Evolutionary conservation across 768 basidiomycete species (phyloP).

Genomic region (Imleria badia): DNA sequence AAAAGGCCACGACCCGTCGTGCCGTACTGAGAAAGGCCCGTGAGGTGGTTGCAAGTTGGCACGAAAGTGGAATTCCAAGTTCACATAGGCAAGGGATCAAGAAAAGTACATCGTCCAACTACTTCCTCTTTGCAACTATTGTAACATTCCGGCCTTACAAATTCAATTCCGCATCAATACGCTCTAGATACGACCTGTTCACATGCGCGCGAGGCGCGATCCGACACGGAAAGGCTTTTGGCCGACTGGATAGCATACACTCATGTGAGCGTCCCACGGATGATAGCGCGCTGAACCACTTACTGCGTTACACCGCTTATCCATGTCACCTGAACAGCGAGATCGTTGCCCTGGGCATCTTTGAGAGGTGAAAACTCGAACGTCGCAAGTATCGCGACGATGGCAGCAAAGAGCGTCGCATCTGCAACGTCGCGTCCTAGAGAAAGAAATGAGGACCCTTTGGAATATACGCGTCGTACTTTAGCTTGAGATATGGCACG

Average conservation of each 20-base stretch:
- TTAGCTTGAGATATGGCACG: too few relatives aligned
- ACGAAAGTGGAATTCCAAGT: too few relatives aligned
- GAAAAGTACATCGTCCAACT: too few relatives aligned
- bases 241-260: conserved; percentile 1
- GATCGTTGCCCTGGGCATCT: neutral
- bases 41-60: too few relatives aligned
- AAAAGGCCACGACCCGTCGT: too few relatives aligned
- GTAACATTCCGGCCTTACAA: too few relatives aligned
- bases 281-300: too few relatives aligned
- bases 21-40: too few relatives aligned
- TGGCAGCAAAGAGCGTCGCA: conserved; percentile 5
- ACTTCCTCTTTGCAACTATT: too few relatives aligned
- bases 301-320: conserved; percentile 9
- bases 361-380: conserved; percentile 3
- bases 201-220: conserved; percentile 7
- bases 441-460: neutral
- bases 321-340: neutral
- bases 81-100: too few relatives aligned
- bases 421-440: conserved; percentile 2
- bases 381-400: conserved; percentile 15
- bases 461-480: too few relatives aligned
- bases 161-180: neutral
- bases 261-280: too few relatives aligned
- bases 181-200: neutral
- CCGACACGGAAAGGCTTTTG: conserved; percentile 8